Conservation (phyloP, 1,284 basidiomycete genomes). For the Apiotrichum gracile region DNA sequence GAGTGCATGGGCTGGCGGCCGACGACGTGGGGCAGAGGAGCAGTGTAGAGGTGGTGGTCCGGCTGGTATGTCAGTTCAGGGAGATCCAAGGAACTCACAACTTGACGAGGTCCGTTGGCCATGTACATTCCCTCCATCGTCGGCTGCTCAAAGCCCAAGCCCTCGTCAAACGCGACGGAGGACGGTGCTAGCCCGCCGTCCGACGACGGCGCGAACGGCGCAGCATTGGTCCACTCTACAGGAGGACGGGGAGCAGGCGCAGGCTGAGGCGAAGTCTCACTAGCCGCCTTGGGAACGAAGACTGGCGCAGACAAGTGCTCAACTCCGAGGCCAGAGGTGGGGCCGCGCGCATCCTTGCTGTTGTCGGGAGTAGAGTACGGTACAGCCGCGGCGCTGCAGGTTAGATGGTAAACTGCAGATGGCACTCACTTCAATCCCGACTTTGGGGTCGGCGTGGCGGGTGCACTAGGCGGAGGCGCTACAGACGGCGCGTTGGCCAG, state of each 20-base stretch:
- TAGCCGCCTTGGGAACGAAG: conserved; percentile 66
- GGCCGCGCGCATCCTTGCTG: conserved; percentile 45
- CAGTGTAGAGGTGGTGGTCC: conserved; percentile 86
- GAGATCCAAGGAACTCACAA: conserved; percentile 51
- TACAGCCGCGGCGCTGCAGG: conserved; percentile 4
- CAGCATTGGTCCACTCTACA: conserved; percentile 13
- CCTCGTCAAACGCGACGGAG: conserved; percentile 16
- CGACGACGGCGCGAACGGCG: conserved; percentile 8
- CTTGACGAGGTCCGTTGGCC: conserved; percentile 56
- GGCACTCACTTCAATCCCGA: conserved; percentile 10
- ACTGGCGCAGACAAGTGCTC: conserved; percentile 58
- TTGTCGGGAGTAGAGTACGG: conserved; percentile 37
- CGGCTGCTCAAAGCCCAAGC: conserved; percentile 11
- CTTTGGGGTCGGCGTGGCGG: conserved; percentile 6
- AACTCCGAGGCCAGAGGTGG: conserved; percentile 15
- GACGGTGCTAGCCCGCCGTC: neutral
- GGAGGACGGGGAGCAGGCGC: neutral
- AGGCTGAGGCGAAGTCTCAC: conserved; percentile 13
- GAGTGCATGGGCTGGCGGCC: conserved; percentile 51
- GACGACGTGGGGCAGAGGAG: conserved; percentile 54
- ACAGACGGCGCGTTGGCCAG: conserved; percentile 2
- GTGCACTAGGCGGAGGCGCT: neutral
- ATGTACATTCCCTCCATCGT: conserved; percentile 49
- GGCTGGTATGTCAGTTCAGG: conserved; percentile 52
- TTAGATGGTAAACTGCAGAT: neutral